Evolutionary conservation across 352 stramenopile genomes (phyloP).

Genomic region (Phytophthora capsici): DNA sequence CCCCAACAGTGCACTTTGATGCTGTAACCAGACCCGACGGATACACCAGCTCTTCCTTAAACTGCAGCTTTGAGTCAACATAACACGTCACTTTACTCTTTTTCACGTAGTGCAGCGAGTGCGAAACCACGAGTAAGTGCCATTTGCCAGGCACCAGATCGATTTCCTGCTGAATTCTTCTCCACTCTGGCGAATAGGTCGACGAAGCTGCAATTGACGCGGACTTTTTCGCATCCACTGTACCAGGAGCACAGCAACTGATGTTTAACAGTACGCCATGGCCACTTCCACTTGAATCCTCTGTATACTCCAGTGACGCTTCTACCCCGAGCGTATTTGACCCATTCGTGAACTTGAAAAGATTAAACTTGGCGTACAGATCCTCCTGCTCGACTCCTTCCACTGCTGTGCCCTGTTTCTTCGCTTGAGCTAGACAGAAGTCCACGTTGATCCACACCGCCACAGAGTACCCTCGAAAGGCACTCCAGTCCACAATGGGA

Average conservation of each 20-base stretch:
- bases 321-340: conserved; percentile 77
- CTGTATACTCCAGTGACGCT: conserved; percentile 60
- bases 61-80: conserved; percentile 66
- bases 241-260: conserved; percentile 54
- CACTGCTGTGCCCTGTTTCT: conserved; percentile 13
- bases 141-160: conserved; percentile 47
- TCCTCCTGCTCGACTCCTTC: conserved; percentile 11
- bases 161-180: conserved; percentile 58
- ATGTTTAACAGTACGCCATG: conserved; percentile 54
- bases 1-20: conserved; percentile 77
- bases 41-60: conserved; percentile 80
- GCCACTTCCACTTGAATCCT: conserved; percentile 28
- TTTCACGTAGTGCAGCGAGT: conserved; percentile 87
- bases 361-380: conserved; percentile 57
- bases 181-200: conserved; percentile 54
- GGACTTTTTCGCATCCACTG: conserved; percentile 29
- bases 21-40: conserved; percentile 74
- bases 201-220: conserved; percentile 46
- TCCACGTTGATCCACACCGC: conserved; percentile 76
- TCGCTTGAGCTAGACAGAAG: conserved; percentile 33
- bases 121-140: conserved; percentile 78
- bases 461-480: conserved; percentile 83
- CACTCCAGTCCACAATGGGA: conserved; percentile 78
- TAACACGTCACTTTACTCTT: conserved; percentile 85
- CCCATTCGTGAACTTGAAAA: conserved; percentile 79